Evolutionary conservation across 1,139 yeast species (phyloP), one percentile per base, ranked within the genome.

Genomic region (Taphrina flavorubra): DNA sequence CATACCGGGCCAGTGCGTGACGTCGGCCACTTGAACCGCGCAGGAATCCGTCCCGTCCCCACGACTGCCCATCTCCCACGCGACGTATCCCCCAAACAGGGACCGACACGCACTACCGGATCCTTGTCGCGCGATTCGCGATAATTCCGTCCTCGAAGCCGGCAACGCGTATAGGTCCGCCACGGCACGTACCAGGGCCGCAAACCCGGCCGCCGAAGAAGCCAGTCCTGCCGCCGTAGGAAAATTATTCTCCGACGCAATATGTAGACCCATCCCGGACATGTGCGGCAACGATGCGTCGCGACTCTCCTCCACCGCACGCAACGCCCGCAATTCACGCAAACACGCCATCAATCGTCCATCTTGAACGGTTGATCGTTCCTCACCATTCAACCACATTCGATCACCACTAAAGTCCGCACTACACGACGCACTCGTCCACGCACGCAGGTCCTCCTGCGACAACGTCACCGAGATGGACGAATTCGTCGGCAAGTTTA

Each of bases 171-270:
- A 94, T 71, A 94, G 83, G 76, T 84, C 84, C 34, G 99, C 92
- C 76, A 94, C 86, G 37, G 97, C 92, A 62, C 86, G 85, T 42
- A 94, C 96, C 73, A 94, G 83, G 5, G 99, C 99, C 63, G 99
- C 97, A 79, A 92, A 92, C 0, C 99, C 99, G 11, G 98, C 97
- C 11, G 99, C 99, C 8, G 97, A 89, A 0, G 97, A 91, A 0
- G 99, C 99, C 73, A 94, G 84, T 1, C 99, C 99, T 16, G 99
- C 99, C 51, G 99, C 99, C 36, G 99, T 94, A 65, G 99, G 99
- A 83, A 94, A 94, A 80, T 95, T 95, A 82, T 94, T 94, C 77
- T 91, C 97, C 25, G 96, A 88, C 6, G 90, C 96, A 74, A 94
- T 89, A 76, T 88, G 92, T 70, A 94, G 81, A 69, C 84, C 83